phyloP scores from a whole-genome alignment of 768 basidiomycete genomes.

The Pholiota molesta region DNA sequence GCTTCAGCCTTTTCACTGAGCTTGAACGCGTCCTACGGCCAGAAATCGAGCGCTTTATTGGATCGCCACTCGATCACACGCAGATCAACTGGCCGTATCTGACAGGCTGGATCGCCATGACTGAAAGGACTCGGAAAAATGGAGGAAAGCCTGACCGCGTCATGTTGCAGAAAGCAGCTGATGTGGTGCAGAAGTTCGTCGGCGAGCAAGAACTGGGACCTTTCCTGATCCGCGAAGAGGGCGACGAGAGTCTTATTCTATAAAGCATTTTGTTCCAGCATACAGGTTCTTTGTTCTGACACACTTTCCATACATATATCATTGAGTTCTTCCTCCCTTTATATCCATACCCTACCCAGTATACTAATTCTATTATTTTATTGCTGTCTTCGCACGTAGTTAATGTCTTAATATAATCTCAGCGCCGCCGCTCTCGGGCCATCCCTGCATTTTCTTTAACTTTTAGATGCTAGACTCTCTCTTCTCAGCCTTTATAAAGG shows the following conservation, averaged over 20 bases:
- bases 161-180: not conserved
- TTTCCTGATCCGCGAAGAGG: not conserved
- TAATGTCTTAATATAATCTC: no score
- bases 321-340: no score
- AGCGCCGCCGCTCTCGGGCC: no score
- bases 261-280: not conserved
- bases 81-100: not conserved
- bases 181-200: not conserved
- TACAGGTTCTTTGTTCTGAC: not conserved
- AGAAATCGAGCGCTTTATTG: not conserved
- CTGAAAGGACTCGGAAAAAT: not conserved
- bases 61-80: no score
- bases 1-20: not conserved
- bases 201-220: not conserved
- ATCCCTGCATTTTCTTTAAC: no score
- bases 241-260: not conserved
- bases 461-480: no score
- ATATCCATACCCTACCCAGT: no score
- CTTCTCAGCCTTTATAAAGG: no score
- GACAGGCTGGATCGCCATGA: not conserved
- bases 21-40: not conserved
- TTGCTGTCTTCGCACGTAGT: no score
- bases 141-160: not conserved
- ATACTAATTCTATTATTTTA: no score
- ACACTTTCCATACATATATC: no score